These are phyloP conservation scores for Rhexocercosporidium sp. DNA, from an alignment of 2,329 filamentous ascomycete genomes.

Conservation along the genomic window DNA sequence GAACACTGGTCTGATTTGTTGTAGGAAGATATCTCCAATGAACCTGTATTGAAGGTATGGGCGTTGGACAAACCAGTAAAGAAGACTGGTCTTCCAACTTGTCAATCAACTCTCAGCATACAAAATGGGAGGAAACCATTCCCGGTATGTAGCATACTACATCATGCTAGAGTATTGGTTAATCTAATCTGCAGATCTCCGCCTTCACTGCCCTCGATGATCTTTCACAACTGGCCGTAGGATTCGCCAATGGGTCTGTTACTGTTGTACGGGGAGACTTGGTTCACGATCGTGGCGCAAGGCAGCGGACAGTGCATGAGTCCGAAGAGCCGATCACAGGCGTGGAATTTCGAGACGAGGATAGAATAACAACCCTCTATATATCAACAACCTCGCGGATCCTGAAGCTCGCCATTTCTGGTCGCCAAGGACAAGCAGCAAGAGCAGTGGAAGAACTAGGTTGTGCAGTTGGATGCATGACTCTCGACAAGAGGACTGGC, in stretches of 20 bases:
- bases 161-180: background rate
- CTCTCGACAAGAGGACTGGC: constrained; percentile 76
- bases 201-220: constrained; percentile 88
- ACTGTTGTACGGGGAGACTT: constrained; percentile 93
- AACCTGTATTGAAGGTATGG: constrained; percentile 96
- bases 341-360: constrained; percentile 73
- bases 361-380: constrained; percentile 75
- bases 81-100: constrained; percentile 88
- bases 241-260: constrained; percentile 94
- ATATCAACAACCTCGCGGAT: constrained; percentile 91
- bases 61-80: constrained; percentile 91
- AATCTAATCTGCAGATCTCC: constrained; percentile 63
- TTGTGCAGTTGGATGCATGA: constrained; percentile 95
- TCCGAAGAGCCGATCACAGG: constrained; percentile 96
- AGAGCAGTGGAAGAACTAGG: constrained; percentile 88
- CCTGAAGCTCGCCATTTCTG: constrained; percentile 83
- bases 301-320: constrained; percentile 93
- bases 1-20: constrained; percentile 41
- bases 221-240: constrained; percentile 89
- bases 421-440: constrained; percentile 85
- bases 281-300: constrained; percentile 92
- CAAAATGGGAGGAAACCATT: constrained; percentile 92
- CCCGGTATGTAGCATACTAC: constrained; percentile 62
- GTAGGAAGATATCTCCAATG: constrained; percentile 82
- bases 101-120: constrained; percentile 82